Evolutionary conservation across 176 grass and related monocot species (phyloP), one percentile per base, ranked within the genome.

Genomic region (Ampelocalamus luodianensis): DNA sequence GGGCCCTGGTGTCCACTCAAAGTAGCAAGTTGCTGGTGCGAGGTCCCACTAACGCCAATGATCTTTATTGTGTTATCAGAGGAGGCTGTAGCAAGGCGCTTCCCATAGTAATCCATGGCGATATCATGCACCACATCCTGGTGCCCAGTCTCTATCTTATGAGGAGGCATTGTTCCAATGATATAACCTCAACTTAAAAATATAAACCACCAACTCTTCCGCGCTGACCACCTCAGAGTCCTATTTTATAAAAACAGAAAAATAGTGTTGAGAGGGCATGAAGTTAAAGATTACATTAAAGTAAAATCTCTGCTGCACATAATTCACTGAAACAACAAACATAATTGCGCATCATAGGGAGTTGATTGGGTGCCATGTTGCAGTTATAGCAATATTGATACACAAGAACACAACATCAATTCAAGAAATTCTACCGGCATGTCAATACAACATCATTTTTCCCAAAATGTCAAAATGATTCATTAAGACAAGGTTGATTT

Each of bases 91-190:
- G 93, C 93, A 43, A 94, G 71, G 53, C 93, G 87, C 93, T 94
- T 94, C 42, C 93, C 93, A 53, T 88, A 92, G 90, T 94, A 92
- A 79, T 94, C 93, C 90, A 94, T 92, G 40, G 86, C 24, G 0
- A 93, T 81, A 79, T 91, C 92, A 88, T 91, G 92, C 48, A 93
- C 92, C 67, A 88, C 88, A 86, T 91, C 92, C 54, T 91, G 92
- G 68, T 91, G 89, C 1, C 89, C 92, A 64, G 92, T 93, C 85
- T 93, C 92, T 12, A 93, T 91, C 82, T 93, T 93, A 77, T 88
- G 74, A 45, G 92, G 84, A 18, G 92, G 85, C 92, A 93, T 93
- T 84, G 48, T 80, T 84, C 68, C 68, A 45, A 26, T 55, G 46
- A 75, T 37, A 37, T 37, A 71, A 54, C 16, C 27, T 78, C 27